A percentile compares a stretch with the other conserved stretches of the same genome.
phyloP scores from a whole-genome alignment of 2,329 filamentous ascomycete species.

The Elsinoe fawcettii region DNA sequence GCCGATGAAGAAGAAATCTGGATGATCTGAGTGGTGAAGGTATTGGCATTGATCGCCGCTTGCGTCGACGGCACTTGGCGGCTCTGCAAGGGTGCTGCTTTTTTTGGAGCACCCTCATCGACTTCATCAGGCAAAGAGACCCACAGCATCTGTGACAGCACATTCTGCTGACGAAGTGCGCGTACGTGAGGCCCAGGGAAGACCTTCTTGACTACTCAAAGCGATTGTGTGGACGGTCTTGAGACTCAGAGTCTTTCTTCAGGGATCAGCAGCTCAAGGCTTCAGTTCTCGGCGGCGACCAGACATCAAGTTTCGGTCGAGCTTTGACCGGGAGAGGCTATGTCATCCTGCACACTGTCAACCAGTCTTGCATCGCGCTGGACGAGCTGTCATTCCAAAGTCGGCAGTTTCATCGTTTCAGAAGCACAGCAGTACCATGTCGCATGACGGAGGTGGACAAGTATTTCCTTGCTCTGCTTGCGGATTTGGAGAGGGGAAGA shows the following conservation, averaged over 20 bases:
- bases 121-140: neutral
- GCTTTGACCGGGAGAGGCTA: conserved; percentile 5
- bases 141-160: conserved; percentile 3
- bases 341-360: conserved; percentile 5
- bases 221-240: neutral
- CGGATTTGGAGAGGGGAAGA: neutral
- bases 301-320: conserved; percentile 6
- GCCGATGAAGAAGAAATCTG: neutral
- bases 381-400: neutral
- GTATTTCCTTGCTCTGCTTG: neutral
- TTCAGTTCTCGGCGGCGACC: conserved; percentile 3
- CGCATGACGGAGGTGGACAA: neutral
- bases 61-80: conserved; percentile 12
- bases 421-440: neutral
- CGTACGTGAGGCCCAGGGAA: neutral
- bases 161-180: neutral
- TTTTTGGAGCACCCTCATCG: conserved; percentile 2
- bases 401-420: neutral
- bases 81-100: conserved; percentile 3
- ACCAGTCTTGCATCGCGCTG: neutral
- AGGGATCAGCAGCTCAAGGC: neutral
- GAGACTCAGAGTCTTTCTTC: neutral
- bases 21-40: neutral
- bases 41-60: conserved; percentile 1
- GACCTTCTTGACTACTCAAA: neutral